Base-by-base conservation (phyloP, 495 filamentous ascomycete species). In the Venustampulla echinocandica region DNA sequence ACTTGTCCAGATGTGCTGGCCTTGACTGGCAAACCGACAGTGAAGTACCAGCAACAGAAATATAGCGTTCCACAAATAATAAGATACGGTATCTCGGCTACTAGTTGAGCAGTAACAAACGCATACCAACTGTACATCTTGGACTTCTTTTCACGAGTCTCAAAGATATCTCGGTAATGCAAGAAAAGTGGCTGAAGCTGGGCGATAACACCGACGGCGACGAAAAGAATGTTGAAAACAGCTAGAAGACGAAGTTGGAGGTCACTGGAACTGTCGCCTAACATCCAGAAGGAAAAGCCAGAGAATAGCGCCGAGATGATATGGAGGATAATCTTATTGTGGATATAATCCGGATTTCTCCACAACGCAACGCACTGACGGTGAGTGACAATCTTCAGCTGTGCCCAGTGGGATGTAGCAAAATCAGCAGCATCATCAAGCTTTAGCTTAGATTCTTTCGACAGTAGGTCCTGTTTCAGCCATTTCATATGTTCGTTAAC, bases 171-270 rank as follows among this genome's bases (percentile, higher is more conserved):
- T 52, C 84, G 77, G 66, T 89, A 85, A 30, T 71, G 63, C 64
- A 84, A 89, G 70, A 90, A 93, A 54, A 85, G 89, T 28, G 89
- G 87, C 3, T 90, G 75, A n/a, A 93, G 74, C 23, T 68, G 76
- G 62, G 90, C 93, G 49, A 87, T 64, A 53, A 72, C 62, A 1
- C 42, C 50, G 0, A 85, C 79, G 0, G 85, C 81, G 50, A 92
- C 75, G 28, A 85, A 72, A 42, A 90, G 65, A 55, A 92, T 81
- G 27, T 87, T 49, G 70, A 90, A 92, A 44, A 62, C 58, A 0
- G 81, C 80, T 72, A 92, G 90, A 75, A 92, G 79, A 51, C 81
- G 75, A 62, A 84, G 75, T 61, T 90, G 82, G 70, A 93, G 78
- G 54, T 84, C 81, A 22, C 71, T 65, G 73, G 73, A 45, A 13